A percentile compares a stretch with the other conserved stretches of the same genome.
phyloP scores from a whole-genome alignment of 495 filamentous ascomycete genomes.

The Penicillium flavigenum region DNA sequence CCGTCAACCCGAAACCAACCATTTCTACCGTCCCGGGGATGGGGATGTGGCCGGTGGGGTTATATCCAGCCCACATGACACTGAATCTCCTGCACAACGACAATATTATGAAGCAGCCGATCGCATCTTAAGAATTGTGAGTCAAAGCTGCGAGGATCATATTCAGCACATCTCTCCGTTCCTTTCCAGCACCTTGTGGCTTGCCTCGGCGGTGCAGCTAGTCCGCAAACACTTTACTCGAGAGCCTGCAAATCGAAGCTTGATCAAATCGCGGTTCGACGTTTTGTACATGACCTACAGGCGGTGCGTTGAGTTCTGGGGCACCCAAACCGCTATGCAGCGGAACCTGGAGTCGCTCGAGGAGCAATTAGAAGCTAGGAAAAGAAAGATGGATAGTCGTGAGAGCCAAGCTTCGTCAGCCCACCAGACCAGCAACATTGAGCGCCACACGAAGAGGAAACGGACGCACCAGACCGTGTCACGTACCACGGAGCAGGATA shows the following conservation, averaged over 20 bases:
- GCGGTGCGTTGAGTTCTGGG: background rate
- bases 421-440: background rate
- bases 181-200: background rate
- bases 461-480: background rate
- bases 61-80: background rate
- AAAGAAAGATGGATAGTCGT: background rate
- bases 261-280: background rate
- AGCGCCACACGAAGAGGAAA: background rate
- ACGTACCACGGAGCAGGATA: background rate
- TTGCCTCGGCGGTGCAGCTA: background rate
- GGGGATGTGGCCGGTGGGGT: background rate
- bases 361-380: background rate
- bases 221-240: background rate
- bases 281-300: background rate
- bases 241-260: background rate
- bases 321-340: background rate
- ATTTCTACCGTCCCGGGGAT: background rate
- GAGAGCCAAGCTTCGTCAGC: background rate
- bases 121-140: background rate
- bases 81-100: background rate
- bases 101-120: slow-evolving; percentile 1
- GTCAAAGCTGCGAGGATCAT: background rate
- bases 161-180: background rate
- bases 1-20: slow-evolving; percentile 2
- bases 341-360: slow-evolving; percentile 1